Conservation (phyloP, 768 basidiomycete genomes). For the Phylloporus sp. region DNA sequence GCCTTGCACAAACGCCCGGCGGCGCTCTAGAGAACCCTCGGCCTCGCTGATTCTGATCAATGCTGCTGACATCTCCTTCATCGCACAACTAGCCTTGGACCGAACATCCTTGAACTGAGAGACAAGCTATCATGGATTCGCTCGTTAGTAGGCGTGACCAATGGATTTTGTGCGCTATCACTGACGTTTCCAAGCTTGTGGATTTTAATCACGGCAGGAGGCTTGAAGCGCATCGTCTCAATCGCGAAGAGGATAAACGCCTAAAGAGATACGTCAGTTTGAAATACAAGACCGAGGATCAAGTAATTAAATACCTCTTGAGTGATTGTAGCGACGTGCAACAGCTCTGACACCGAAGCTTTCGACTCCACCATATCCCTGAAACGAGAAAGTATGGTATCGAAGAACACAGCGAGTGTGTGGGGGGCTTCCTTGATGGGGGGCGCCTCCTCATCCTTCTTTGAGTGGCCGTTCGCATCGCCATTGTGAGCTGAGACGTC, state of each 20-base stretch:
- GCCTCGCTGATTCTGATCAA: constrained; percentile 49
- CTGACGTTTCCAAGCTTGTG: constrained; percentile 71
- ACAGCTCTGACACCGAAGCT: constrained; percentile 47
- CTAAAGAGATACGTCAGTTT: constrained; percentile 34
- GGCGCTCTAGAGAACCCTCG: constrained; percentile 50
- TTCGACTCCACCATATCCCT: constrained; percentile 37
- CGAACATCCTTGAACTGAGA: constrained; percentile 64
- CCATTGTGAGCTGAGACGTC: constrained; percentile 37
- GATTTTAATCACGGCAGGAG: constrained; percentile 61
- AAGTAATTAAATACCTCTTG: constrained; percentile 55
- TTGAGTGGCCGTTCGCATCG: constrained; percentile 42
- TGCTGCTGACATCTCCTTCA: constrained; percentile 56
- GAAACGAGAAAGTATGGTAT: constrained; percentile 55
- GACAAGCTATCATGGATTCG: constrained; percentile 48
- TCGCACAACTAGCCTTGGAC: constrained; percentile 42
- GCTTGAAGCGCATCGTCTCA: constrained; percentile 73
- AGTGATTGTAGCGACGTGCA: constrained; percentile 68
- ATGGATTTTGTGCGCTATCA: constrained; percentile 5
- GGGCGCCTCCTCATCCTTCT: constrained; percentile 72
- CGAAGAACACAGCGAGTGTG: constrained; percentile 55
- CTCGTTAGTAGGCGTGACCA: neutral
- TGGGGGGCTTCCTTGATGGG: constrained; percentile 59
- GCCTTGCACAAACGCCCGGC: constrained; percentile 48
- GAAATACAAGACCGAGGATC: neutral
- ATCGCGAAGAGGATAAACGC: constrained; percentile 68